phyloP scores from a whole-genome alignment of 1,139 yeast species.

The Suhomyces anneliseae region DNA sequence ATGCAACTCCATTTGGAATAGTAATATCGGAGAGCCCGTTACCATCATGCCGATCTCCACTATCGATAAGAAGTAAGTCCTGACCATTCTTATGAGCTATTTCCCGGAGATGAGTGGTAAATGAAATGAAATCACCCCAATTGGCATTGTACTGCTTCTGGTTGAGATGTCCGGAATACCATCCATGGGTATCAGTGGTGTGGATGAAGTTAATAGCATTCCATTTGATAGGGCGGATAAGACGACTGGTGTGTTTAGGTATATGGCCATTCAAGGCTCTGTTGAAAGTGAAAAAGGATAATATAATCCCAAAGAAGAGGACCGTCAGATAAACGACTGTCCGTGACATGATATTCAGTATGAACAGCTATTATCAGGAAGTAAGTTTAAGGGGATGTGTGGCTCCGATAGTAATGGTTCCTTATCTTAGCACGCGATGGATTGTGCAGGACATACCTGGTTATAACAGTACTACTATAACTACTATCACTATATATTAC shows the following conservation, averaged over 20 bases:
- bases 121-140: constrained; percentile 91
- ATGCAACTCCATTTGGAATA: constrained; percentile 61
- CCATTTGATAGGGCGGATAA: constrained; percentile 52
- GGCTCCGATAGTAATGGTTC: constrained; percentile 78
- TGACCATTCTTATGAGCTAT: constrained; percentile 46
- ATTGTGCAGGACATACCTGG: constrained; percentile 50
- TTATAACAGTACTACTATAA: too few relatives aligned
- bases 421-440: constrained; percentile 97
- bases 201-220: constrained; percentile 81
- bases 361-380: neutral
- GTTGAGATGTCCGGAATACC: constrained; percentile 85
- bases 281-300: constrained; percentile 2
- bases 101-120: constrained; percentile 50
- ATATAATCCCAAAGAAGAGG: neutral
- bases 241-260: neutral
- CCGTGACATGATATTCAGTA: neutral
- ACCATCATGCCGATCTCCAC: constrained; percentile 96
- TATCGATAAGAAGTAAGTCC: constrained; percentile 76
- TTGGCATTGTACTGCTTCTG: constrained; percentile 77
- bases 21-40: constrained; percentile 86
- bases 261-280: neutral
- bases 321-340: neutral
- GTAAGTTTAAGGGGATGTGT: constrained; percentile 57
- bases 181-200: constrained; percentile 95
- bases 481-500: too few relatives aligned